Percentiles rank a stretch among this genome's conserved stretches.
Evolutionary conservation across 305 asterid genomes (phyloP).

Genomic region (Fraxinus xanthoxyloides): DNA sequence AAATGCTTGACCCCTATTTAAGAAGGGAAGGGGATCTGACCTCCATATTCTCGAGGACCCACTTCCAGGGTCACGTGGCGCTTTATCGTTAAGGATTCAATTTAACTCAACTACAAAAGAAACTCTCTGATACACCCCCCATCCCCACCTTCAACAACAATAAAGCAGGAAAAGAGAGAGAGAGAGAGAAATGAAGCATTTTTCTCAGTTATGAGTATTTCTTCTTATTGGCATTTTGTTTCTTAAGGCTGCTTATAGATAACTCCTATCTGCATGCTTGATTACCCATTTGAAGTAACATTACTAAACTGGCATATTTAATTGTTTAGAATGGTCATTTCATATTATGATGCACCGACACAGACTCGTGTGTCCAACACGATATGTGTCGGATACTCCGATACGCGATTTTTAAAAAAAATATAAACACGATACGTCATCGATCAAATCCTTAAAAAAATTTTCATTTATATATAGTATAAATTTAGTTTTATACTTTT

Average conservation of each 20-base stretch:
- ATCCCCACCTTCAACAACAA: background rate
- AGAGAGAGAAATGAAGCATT: background rate
- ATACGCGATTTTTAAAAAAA: too few relatives aligned
- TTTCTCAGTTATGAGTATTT: background rate
- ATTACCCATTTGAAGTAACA: background rate
- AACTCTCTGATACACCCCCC: background rate
- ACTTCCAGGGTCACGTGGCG: background rate
- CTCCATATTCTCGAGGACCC: background rate
- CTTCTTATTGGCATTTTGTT: background rate
- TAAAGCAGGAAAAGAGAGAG: background rate
- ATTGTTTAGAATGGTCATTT: background rate
- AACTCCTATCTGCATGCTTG: background rate
- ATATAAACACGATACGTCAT: too few relatives aligned
- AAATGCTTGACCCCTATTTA: background rate
- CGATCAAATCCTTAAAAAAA: too few relatives aligned
- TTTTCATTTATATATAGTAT: too few relatives aligned
- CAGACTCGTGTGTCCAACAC: too few relatives aligned
- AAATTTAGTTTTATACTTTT: too few relatives aligned
- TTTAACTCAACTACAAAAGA: background rate
- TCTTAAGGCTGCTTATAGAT: background rate
- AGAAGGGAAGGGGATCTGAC: background rate
- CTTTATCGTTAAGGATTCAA: background rate
- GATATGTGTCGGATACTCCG: too few relatives aligned
- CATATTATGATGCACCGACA: too few relatives aligned
- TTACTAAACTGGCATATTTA: background rate